A percentile compares a stretch with the other conserved stretches of the same genome.
phyloP scores from a whole-genome alignment of 495 filamentous ascomycete species.

The Aspergillus sclerotioniger region DNA sequence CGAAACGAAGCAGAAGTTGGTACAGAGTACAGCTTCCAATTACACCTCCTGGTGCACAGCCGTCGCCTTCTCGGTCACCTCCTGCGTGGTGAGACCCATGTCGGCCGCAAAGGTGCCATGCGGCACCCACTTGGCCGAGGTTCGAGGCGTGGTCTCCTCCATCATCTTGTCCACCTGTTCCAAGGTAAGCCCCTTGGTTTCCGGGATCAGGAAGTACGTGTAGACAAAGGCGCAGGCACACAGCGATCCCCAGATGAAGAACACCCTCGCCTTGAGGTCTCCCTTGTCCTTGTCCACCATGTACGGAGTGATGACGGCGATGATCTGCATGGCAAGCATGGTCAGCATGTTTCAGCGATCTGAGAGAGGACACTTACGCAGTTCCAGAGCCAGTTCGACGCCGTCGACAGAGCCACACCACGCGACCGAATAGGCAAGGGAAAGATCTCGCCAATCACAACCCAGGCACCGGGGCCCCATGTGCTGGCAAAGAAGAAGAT shows the following conservation, averaged over 20 bases:
- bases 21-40: neutral
- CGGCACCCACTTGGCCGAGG: constrained; percentile 73
- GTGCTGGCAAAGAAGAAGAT: constrained; percentile 75
- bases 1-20: neutral
- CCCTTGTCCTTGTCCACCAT: constrained; percentile 64
- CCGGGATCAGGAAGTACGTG: constrained; percentile 77
- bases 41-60: constrained; percentile 35
- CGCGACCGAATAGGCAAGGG: constrained; percentile 79
- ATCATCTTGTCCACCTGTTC: constrained; percentile 91
- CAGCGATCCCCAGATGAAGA: constrained; percentile 80
- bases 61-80: constrained; percentile 32
- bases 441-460: constrained; percentile 86
- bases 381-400: constrained; percentile 90
- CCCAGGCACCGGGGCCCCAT: constrained; percentile 75
- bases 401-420: constrained; percentile 76
- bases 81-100: constrained; percentile 53
- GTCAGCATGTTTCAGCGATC: neutral
- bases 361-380: constrained; percentile 30
- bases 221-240: constrained; percentile 65
- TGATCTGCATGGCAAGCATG: constrained; percentile 38
- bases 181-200: constrained; percentile 84
- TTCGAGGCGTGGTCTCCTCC: constrained; percentile 76
- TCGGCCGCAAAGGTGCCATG: constrained; percentile 68
- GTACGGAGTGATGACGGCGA: constrained; percentile 76
- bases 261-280: constrained; percentile 74